These are phyloP conservation scores for Lepidium sativum DNA, from an alignment of 345 rosid species.

Conservation along the genomic window DNA sequence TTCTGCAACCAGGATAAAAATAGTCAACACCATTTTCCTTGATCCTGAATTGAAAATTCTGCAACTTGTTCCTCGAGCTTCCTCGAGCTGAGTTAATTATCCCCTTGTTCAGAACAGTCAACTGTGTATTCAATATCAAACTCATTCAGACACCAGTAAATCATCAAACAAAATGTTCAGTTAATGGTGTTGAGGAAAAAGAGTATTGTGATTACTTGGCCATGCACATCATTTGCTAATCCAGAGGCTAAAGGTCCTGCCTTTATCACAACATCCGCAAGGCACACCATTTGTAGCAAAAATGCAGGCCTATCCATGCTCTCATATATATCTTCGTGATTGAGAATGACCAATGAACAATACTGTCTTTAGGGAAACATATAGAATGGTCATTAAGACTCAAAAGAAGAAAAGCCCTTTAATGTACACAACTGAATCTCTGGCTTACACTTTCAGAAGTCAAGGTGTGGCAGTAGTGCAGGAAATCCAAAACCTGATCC, in stretches of 20 bases:
- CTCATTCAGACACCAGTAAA: not conserved
- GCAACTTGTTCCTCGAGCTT: conserved; percentile 41
- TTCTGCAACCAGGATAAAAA: conserved; percentile 70
- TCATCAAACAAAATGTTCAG: not conserved
- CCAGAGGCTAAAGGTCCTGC: conserved; percentile 87
- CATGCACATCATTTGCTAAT: conserved; percentile 87
- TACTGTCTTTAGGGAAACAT: conserved; percentile 40
- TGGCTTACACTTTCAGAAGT: conserved; percentile 63
- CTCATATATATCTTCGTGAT: conserved; percentile 67
- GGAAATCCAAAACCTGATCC: conserved; percentile 57
- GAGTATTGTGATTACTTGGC: conserved; percentile 48
- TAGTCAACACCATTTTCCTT: conserved; percentile 67
- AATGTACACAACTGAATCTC: not conserved
- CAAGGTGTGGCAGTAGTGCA: conserved; percentile 77
- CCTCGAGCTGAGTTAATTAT: conserved; percentile 11
- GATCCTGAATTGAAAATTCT: conserved; percentile 71
- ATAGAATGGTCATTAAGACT: not conserved
- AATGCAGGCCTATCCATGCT: conserved; percentile 43
- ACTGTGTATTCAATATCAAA: conserved; percentile 30
- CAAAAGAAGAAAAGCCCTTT: not conserved
- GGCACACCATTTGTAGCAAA: conserved; percentile 55
- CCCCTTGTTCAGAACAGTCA: conserved; percentile 54
- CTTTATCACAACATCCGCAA: conserved; percentile 66
- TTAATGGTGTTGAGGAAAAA: not conserved
- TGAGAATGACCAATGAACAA: conserved; percentile 62